Conservation (phyloP, 176 grass and related monocot genomes). For the Oryza glaberrima region DNA sequence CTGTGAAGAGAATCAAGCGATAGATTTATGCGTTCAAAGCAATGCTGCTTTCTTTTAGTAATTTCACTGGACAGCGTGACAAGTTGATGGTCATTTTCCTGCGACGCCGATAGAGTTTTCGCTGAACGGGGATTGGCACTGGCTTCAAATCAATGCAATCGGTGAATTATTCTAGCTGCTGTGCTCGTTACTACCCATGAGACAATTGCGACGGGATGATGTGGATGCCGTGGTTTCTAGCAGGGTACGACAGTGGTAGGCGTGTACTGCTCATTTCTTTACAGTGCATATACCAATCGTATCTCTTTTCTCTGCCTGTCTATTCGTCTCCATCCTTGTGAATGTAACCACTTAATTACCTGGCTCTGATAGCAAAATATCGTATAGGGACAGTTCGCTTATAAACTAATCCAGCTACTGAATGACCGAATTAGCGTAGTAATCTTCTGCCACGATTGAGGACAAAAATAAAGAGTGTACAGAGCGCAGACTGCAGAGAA, state of each 20-base stretch:
- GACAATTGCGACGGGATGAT: conserved; percentile 24
- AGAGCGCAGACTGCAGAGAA: background rate
- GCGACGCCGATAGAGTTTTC: background rate
- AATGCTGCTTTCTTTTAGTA: conserved; percentile 37
- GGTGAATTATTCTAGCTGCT: conserved; percentile 36
- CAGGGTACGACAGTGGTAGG: background rate
- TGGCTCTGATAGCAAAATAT: background rate
- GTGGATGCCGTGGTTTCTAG: background rate
- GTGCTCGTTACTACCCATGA: conserved; percentile 51
- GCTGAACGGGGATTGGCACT: conserved; percentile 12
- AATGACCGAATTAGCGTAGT: conserved; percentile 19
- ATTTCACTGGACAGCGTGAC: background rate
- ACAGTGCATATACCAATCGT: conserved; percentile 15
- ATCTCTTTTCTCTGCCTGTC: conserved; percentile 2
- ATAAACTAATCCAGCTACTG: conserved; percentile 28
- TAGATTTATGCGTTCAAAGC: conserved; percentile 47
- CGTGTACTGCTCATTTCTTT: background rate
- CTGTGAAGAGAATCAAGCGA: too few species aligned
- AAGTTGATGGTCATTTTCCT: conserved; percentile 23
- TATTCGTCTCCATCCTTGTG: conserved; percentile 16
- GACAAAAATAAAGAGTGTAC: background rate
- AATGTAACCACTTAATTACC: conserved; percentile 30
- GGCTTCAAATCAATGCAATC: background rate
- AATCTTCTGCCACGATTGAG: background rate
- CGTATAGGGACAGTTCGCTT: conserved; percentile 1